Evolutionary conservation across 2,329 filamentous ascomycete genomes (phyloP).

Genomic region (Microdochium paspali): DNA sequence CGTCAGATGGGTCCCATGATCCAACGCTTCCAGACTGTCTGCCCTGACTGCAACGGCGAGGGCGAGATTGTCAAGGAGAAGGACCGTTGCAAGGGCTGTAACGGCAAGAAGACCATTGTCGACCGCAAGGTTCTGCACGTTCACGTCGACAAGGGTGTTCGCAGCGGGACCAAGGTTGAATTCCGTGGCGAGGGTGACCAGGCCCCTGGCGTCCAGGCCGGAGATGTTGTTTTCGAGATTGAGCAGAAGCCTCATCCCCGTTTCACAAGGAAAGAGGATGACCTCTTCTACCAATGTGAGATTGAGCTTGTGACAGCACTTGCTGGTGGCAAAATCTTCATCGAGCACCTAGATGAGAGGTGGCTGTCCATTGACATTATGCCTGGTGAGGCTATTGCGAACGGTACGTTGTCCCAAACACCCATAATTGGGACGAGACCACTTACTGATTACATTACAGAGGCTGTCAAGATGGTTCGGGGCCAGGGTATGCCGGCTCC

Average conservation of each 20-base stretch:
- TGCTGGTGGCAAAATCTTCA: slow-evolving; percentile 79
- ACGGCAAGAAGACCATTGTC: slow-evolving; percentile 94
- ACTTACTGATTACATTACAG: slow-evolving; percentile 34
- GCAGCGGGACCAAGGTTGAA: slow-evolving; percentile 90
- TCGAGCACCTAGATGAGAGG: slow-evolving; percentile 95
- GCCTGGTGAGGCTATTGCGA: slow-evolving; percentile 88
- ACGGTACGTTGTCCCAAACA: slow-evolving; percentile 51
- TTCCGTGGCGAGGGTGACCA: slow-evolving; percentile 97
- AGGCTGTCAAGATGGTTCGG: slow-evolving; percentile 84
- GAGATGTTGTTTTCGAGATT: slow-evolving; percentile 97
- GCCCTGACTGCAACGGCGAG: slow-evolving; percentile 95
- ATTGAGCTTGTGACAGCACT: slow-evolving; percentile 94
- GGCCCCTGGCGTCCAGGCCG: slow-evolving; percentile 82
- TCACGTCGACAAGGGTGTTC: slow-evolving; percentile 90
- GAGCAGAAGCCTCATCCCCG: slow-evolving; percentile 97
- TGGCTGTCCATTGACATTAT: slow-evolving; percentile 92
- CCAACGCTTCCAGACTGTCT: slow-evolving; percentile 98
- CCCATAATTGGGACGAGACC: background rate
- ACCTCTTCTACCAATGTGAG: slow-evolving; percentile 89
- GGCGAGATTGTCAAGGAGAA: slow-evolving; percentile 95
- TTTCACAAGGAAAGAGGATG: slow-evolving; percentile 93
- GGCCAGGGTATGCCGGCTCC: slow-evolving; percentile 97
- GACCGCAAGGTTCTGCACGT: slow-evolving; percentile 98
- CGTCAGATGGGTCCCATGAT: slow-evolving; percentile 99
- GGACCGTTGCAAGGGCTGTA: slow-evolving; percentile 94